Conservation (phyloP, 805 yeast species). For the Myxozyma neotropica region DNA sequence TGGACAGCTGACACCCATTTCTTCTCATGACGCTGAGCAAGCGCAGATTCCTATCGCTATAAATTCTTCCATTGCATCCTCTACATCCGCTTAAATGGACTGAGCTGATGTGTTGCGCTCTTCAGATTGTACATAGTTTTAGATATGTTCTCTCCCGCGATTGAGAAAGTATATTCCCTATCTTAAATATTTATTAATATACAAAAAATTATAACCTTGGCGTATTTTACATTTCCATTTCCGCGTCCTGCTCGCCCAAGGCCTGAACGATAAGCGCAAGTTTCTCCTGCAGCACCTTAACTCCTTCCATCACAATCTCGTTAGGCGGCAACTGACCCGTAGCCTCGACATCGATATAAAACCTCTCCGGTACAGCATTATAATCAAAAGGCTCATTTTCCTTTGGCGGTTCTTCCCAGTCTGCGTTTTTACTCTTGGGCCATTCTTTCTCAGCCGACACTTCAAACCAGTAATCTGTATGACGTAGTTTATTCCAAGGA, state of each 20-base stretch:
- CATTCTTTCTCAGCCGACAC: conserved; percentile 85
- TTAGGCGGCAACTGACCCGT: conserved; percentile 87
- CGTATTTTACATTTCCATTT: conserved; percentile 23
- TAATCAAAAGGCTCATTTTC: conserved; percentile 80
- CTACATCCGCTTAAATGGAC: neutral
- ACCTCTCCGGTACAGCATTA: conserved; percentile 75
- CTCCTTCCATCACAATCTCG: conserved; percentile 83
- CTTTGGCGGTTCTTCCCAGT: conserved; percentile 74
- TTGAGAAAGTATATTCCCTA: too few relatives aligned
- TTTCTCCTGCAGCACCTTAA: conserved; percentile 83
- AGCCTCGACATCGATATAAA: conserved; percentile 88
- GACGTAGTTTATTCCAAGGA: conserved; percentile 97
- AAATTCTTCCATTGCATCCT: neutral
- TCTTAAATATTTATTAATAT: neutral
- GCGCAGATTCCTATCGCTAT: neutral
- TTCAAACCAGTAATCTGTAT: conserved; percentile 96
- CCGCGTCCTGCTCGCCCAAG: conserved; percentile 43
- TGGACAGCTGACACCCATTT: conserved; percentile 4
- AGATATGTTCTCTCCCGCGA: neutral
- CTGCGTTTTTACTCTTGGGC: conserved; percentile 88
- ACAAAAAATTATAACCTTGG: neutral
- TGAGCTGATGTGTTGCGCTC: neutral
- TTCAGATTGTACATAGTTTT: neutral
- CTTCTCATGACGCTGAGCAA: neutral
- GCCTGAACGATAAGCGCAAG: conserved; percentile 84